Evolutionary conservation across 495 filamentous ascomycete genomes (phyloP), one percentile per base, ranked within the genome.

Genomic region (Talaromyces trachyspermus): DNA sequence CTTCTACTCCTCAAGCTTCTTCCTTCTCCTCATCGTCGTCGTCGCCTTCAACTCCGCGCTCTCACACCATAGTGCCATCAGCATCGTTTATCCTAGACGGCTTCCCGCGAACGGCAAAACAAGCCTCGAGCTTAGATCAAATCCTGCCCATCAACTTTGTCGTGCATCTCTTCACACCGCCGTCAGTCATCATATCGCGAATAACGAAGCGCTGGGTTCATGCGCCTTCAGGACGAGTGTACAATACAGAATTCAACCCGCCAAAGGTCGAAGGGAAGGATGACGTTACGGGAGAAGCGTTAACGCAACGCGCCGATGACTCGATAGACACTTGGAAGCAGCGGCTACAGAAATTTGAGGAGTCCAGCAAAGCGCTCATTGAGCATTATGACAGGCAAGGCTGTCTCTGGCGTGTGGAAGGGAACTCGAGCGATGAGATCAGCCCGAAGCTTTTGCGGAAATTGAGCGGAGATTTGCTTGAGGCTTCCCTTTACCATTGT

Each of bases 11-110:
- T 18, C 10, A 51, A 38, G 9, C 56, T 5, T 42, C 50, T 50
- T 43, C 50, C 15, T 50, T 49, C 7, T 54, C 60, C 7, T 42
- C 56, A n/a, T 51, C 46, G 23, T 38, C 55, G 59, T 43, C 51
- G 48, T 43, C 46, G 12, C 64, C 61, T 15, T 49, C 68, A 12
- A n/a, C n/a, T n/a, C n/a, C n/a, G n/a, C n/a, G n/a, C n/a, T 68
- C 62, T 25, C 18, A 32, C 26, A 24, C 80, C 37, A 75, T 92
- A 37, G 76, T 80, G 49, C 81, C 92, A 0, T 68, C 78, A 10
- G 86, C 90, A 17, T 95, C 88, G 12, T 98, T 97, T 63, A 81
- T 98, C 51, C 84, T 98, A 39, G 92, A 98, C 61, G 92, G 92
- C 17, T 98, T 97, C 65, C 92, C 92, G 4, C 85, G 92, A 50